These are phyloP conservation scores for Teratosphaeriaceae sp. DNA, from an alignment of 2,329 filamentous ascomycete genomes.

Conservation along the genomic window DNA sequence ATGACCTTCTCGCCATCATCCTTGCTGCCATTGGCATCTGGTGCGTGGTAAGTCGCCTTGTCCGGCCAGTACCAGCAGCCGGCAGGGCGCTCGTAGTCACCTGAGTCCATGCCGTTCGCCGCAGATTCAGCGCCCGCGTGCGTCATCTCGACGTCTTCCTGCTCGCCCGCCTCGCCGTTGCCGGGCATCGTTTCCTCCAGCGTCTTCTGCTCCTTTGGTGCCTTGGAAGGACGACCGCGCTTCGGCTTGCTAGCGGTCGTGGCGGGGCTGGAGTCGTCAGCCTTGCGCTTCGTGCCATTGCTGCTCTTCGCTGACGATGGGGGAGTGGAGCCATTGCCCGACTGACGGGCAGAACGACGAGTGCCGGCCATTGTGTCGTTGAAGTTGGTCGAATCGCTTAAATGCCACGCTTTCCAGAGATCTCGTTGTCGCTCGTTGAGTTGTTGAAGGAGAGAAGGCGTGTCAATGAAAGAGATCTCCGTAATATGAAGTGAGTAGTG, in stretches of 20 bases:
- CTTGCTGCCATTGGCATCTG: constrained; percentile 7
- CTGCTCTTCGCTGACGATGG: constrained; percentile 13
- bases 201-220: constrained; percentile 43
- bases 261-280: constrained; percentile 25
- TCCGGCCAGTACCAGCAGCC: constrained; percentile 12
- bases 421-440: not conserved
- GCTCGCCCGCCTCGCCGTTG: constrained; percentile 20
- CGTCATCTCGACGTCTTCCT: constrained; percentile 18
- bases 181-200: constrained; percentile 48
- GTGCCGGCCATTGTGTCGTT: constrained; percentile 23
- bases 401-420: too few species aligned
- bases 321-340: constrained; percentile 16
- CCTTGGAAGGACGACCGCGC: constrained; percentile 33
- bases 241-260: constrained; percentile 32
- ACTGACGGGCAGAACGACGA: constrained; percentile 22
- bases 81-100: constrained; percentile 6
- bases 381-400: not conserved
- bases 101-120: constrained; percentile 7
- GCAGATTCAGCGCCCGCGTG: constrained; percentile 9
- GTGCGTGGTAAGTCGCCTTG: constrained; percentile 10
- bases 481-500: too few species aligned
- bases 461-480: too few species aligned
- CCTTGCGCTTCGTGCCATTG: constrained; percentile 25
- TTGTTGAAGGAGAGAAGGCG: too few species aligned
- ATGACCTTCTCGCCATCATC: constrained; percentile 2